Conservation (phyloP, 352 stramenopile species). For the Phytophthora capsici region DNA sequence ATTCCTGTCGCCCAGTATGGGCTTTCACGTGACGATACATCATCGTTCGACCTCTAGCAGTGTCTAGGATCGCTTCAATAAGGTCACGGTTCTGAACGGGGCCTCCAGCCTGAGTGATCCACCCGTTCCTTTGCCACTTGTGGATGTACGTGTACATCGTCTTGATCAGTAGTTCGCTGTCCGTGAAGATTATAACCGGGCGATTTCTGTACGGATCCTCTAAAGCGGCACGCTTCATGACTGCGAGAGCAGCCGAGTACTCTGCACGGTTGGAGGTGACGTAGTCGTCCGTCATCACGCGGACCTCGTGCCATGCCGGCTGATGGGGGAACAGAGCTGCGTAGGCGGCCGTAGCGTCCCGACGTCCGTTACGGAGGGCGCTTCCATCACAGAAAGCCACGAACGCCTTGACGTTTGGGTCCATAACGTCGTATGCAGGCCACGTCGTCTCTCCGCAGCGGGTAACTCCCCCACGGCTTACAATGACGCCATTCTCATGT, state of each 20-base stretch:
- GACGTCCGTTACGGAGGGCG: slow-evolving; percentile 55
- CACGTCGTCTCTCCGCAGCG: not conserved
- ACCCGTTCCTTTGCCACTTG: slow-evolving; percentile 15
- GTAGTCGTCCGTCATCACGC: slow-evolving; percentile 36
- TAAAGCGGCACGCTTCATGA: slow-evolving; percentile 1
- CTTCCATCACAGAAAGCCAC: slow-evolving; percentile 75
- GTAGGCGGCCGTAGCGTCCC: slow-evolving; percentile 51
- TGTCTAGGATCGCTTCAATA: slow-evolving; percentile 1
- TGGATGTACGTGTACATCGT: slow-evolving; percentile 10
- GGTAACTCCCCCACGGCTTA: not conserved
- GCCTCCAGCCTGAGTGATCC: not conserved
- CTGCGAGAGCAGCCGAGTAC: slow-evolving; percentile 9
- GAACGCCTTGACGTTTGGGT: slow-evolving; percentile 40
- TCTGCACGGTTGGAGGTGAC: slow-evolving; percentile 20
- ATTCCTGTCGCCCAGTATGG: slow-evolving; percentile 11
- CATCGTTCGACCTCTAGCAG: not conserved
- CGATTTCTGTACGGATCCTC: slow-evolving; percentile 7
- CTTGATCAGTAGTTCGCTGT: slow-evolving; percentile 16
- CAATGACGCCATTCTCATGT: slow-evolving; percentile 16
- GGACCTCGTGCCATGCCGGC: slow-evolving; percentile 50
- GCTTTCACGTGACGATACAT: slow-evolving; percentile 18
- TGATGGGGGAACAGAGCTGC: slow-evolving; percentile 70
- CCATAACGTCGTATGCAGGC: slow-evolving; percentile 44
- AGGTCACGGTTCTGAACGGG: slow-evolving; percentile 26
- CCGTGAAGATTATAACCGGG: slow-evolving; percentile 20